Evolutionary conservation across 2,329 filamentous ascomycete species (phyloP), one percentile per base, ranked within the genome.

Genomic region (Ophiosphaerella korrae): DNA sequence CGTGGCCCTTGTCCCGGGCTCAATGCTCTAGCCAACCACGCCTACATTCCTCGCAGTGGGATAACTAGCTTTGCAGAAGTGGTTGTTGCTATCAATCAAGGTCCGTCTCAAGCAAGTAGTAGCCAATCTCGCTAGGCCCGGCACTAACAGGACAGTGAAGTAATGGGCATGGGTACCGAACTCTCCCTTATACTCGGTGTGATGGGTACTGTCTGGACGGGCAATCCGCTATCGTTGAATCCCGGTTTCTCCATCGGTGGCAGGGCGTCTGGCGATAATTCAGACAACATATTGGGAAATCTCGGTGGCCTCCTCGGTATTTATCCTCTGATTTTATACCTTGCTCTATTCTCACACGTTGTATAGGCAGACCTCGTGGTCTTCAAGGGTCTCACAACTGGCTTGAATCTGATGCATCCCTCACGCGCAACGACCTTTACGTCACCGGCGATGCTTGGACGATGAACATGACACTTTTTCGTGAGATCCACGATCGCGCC

Each of bases 171-270:
- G 80, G 74, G 75, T 26, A 60, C 63, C 35, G 72, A 78, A 51
- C 70, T 75, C 3, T 73, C 75, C 44, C 66, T 80, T 3, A 38
- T 63, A 11, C 51, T 64, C 0, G 73, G 76, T n/a, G 66, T 77
- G 3, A 75, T 80, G 65, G 79, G 78, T 6, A 79, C 77, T 12
- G 75, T 79, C 9, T 77, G 77, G 56, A 75, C 76, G 1, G 81
- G 82, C 1, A 79, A 83, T 52, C 77, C 79, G 5, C 55, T 83
- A 0, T 81, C 81, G 0, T 53, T 81, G 1, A 71, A 75, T 36
- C 79, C 75, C 1, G 75, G 78, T 3, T 82, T 80, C 66, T 83
- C 80, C 1, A 83, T 83, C 35, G 80, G 80, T 9, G 63, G 57
- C 3, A 42, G 48, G 12, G 40, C 33, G 3, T n/a, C 45, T 5